A percentile compares a stretch with the other conserved stretches of the same genome.
Conservation (phyloP, 2,329 filamentous ascomycete genomes). For the Penicillium expansum region DNA sequence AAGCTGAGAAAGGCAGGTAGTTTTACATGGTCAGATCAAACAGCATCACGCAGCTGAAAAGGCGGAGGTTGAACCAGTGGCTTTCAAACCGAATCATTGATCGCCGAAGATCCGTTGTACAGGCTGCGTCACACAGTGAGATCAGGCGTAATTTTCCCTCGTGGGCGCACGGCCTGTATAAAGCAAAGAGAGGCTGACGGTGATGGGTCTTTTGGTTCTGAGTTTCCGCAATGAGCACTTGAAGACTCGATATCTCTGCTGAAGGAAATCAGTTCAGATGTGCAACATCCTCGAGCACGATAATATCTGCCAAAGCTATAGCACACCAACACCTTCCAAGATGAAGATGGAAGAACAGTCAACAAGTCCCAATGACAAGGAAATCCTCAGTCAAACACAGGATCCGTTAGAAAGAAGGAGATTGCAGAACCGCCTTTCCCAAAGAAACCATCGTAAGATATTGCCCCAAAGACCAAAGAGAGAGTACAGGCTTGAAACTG, state of each 20-base stretch:
- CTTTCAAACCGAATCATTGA: constrained; percentile 12
- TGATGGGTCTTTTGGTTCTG: background rate
- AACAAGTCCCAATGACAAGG: constrained; percentile 10
- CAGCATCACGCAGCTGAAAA: constrained; percentile 14
- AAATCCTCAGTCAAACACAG: constrained; percentile 20
- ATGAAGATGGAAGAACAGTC: constrained; percentile 8
- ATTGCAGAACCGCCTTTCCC: constrained; percentile 34
- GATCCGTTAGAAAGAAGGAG: constrained; percentile 32
- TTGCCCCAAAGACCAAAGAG: too few relatives aligned
- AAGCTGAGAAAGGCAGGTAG: constrained; percentile 7
- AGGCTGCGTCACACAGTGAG: constrained; percentile 24
- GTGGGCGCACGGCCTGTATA: constrained; percentile 13
- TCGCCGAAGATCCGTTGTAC: constrained; percentile 17
- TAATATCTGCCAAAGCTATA: background rate
- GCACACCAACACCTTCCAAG: background rate
- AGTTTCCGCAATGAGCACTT: background rate
- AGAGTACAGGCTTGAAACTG: background rate
- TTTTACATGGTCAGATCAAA: background rate
- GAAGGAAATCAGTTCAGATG: background rate
- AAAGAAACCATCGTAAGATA: constrained; percentile 33
- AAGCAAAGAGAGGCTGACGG: constrained; percentile 1
- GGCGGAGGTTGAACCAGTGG: constrained; percentile 1
- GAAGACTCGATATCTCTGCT: background rate
- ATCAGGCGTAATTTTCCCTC: constrained; percentile 13
- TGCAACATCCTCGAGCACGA: background rate